phyloP scores from a whole-genome alignment of 106 monocot species.

The Dioscorea zingiberensis region DNA sequence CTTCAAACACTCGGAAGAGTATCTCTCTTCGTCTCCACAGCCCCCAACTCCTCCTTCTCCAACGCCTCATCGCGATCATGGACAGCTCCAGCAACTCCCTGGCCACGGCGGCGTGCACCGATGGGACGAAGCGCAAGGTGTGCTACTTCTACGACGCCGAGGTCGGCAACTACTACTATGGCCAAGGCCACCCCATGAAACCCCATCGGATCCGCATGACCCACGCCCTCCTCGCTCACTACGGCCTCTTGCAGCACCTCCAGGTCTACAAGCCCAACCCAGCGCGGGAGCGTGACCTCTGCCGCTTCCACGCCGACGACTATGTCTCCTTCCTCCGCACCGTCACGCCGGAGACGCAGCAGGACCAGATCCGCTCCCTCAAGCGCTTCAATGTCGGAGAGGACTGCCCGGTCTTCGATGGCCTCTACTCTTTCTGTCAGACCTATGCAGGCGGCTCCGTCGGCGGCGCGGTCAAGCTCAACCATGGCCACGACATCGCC shows the following conservation, averaged over 20 bases:
- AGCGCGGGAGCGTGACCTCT: constrained; percentile 58
- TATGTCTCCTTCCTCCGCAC: constrained; percentile 56
- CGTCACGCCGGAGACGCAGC: constrained; percentile 65
- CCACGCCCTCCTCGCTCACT: constrained; percentile 56
- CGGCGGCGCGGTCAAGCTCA: constrained; percentile 62
- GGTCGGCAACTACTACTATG: constrained; percentile 82
- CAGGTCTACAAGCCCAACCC: constrained; percentile 52
- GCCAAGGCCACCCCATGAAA: constrained; percentile 79
- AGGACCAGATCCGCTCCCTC: constrained; percentile 50
- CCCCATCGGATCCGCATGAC: constrained; percentile 79
- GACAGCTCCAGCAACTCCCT: constrained; percentile 52
- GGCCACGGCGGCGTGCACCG: constrained; percentile 33
- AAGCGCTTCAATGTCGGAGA: constrained; percentile 70
- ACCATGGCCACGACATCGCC: constrained; percentile 65
- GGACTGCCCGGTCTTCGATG: constrained; percentile 74
- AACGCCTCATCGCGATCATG: no score
- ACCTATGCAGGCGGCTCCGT: constrained; percentile 66
- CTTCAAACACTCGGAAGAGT: no score
- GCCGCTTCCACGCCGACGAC: constrained; percentile 71
- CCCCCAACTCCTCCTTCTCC: no score
- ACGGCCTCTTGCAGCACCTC: constrained; percentile 44
- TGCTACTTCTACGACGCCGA: constrained; percentile 84
- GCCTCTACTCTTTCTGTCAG: constrained; percentile 59
- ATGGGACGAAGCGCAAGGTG: constrained; percentile 53
- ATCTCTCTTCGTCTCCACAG: no score